Percentiles rank a stretch among this genome's conserved stretches.
Evolutionary conservation across 2,329 filamentous ascomycete species (phyloP).

Genomic region (Seiridium unicorne): DNA sequence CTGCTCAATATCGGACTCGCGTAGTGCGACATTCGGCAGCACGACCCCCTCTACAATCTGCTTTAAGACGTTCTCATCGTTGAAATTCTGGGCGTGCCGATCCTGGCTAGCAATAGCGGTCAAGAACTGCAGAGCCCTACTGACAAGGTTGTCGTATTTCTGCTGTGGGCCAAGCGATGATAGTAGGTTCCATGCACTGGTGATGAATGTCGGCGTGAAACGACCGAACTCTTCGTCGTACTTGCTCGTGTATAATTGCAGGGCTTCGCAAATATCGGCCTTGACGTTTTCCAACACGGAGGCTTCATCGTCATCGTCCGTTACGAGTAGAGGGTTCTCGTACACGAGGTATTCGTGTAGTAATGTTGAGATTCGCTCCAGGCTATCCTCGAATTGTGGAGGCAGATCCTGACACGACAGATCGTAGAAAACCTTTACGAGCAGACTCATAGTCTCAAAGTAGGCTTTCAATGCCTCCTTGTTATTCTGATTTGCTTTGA

Average conservation of each 20-base stretch:
- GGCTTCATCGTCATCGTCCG: conserved; percentile 85
- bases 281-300: conserved; percentile 84
- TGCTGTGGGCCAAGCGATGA: conserved; percentile 83
- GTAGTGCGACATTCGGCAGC: conserved; percentile 84
- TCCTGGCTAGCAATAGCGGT: conserved; percentile 80
- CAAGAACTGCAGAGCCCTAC: conserved; percentile 90
- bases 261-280: conserved; percentile 86
- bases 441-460: conserved; percentile 82
- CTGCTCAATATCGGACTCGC: conserved; percentile 91
- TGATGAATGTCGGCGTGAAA: conserved; percentile 80
- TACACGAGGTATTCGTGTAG: conserved; percentile 93
- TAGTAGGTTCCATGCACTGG: conserved; percentile 86
- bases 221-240: conserved; percentile 90
- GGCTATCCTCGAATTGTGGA: conserved; percentile 88
- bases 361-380: conserved; percentile 71
- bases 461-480: conserved; percentile 72
- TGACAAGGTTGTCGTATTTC: conserved; percentile 92
- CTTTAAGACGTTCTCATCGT: conserved; percentile 72
- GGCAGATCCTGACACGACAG: conserved; percentile 96
- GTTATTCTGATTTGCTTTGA: conserved; percentile 74
- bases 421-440: conserved; percentile 92
- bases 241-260: conserved; percentile 90
- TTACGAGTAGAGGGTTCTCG: conserved; percentile 77
- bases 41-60: conserved; percentile 96
- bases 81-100: conserved; percentile 81